A percentile compares a stretch with the other conserved stretches of the same genome.
These are phyloP conservation scores for Phlegmacium glaucopus DNA, from an alignment of 768 basidiomycete species.

Conservation along the genomic window DNA sequence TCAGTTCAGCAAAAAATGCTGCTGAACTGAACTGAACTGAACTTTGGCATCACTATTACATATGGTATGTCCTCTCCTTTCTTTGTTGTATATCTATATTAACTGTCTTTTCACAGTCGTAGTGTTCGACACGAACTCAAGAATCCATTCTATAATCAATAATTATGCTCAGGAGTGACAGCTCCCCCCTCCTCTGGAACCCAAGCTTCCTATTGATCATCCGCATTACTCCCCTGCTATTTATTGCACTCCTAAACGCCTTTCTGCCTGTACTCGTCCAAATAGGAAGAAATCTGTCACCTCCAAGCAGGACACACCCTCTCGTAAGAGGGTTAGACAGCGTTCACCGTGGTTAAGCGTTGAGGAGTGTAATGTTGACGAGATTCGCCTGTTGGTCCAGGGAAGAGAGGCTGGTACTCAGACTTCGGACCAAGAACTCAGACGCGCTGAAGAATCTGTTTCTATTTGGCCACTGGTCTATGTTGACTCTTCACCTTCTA, in stretches of 20 bases:
- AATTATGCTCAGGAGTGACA: conserved; percentile 37
- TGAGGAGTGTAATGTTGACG: conserved; percentile 14
- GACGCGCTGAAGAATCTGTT: conserved; percentile 3
- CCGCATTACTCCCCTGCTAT: conserved; percentile 62
- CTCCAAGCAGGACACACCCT: not conserved
- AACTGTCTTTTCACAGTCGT: conserved; percentile 42
- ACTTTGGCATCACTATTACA: too few species aligned
- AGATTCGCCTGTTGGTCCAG: conserved; percentile 19
- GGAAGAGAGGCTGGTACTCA: conserved; percentile 3
- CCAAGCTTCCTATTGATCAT: conserved; percentile 56
- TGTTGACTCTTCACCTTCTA: too few species aligned
- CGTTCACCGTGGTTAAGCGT: conserved; percentile 19
- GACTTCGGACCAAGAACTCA: conserved; percentile 4
- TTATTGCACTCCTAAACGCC: conserved; percentile 50
- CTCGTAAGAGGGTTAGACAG: conserved; percentile 4
- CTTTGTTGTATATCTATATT: not conserved
- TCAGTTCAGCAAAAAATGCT: too few species aligned
- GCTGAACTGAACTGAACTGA: too few species aligned
- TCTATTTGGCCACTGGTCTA: not conserved
- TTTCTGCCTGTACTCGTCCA: conserved; percentile 41
- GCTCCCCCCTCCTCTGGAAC: conserved; percentile 40
- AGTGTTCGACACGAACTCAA: too few species aligned
- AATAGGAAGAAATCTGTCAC: conserved; percentile 5
- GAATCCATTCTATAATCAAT: conserved; percentile 63
- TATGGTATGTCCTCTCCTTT: conserved; percentile 59